Evolutionary conservation across 2,329 filamentous ascomycete genomes (phyloP), one percentile per base, ranked within the genome.

Genomic region (Fusarium robinianum): DNA sequence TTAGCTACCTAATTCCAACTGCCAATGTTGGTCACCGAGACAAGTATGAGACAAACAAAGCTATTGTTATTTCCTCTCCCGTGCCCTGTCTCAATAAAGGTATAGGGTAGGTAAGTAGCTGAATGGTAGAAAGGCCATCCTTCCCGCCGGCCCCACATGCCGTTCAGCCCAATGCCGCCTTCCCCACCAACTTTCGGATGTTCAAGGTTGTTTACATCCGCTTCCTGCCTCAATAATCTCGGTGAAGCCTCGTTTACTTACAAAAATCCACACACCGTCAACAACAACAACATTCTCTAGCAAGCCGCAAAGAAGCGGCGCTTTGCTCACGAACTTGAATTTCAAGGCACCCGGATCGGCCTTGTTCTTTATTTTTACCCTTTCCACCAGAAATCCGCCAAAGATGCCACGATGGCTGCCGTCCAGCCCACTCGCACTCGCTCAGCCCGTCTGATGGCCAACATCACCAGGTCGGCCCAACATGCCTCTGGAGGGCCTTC

Each of bases 401-500:
- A 58, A 54, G 14, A 60, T 60, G 55, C n/a, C 27, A 43, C 29
- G 23, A 61, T 61, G 58, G 53, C 58, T 52, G 49, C 58, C 10
- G 54, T 50, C 11, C 58, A 61, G 42, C 53, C 55, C 51, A 43
- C 56, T 8, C 58, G 58, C 25, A 58, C 53, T 32, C 58, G 58
- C 25, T 61, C 58, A n/a, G 58, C 58, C 47, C 58, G 58, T 41
- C 33, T 61, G 38, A 57, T 61, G 42, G 58, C 58, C 31, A 56
- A 51, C 26, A 49, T 60, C n/a, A 56, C 49, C 16, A 60, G 51
- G 46, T 34, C 49, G 29, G 19, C 49, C 23, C 51, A 50, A 21
- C 42, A 53, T 19, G 36, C 39, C 34, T 31, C 42, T 10, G n/a
- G 29, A 18, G 31, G 34, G 18, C 19, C 46, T 15, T 18, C 46